phyloP scores from a whole-genome alignment of 2,329 filamentous ascomycete genomes.

The Monosporascus sp. region DNA sequence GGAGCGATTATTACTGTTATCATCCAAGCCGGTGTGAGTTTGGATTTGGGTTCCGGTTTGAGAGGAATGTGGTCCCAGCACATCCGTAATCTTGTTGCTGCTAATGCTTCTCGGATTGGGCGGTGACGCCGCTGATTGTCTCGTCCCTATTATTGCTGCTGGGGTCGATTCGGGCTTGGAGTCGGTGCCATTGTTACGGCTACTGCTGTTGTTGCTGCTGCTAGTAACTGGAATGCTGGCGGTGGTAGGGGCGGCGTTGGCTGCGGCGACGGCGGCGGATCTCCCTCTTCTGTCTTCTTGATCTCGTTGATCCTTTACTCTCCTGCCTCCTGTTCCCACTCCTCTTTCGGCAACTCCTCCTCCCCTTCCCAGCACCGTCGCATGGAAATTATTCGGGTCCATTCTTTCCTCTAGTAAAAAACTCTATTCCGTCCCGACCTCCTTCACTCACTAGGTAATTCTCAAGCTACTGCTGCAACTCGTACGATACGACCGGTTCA shows the following conservation, averaged over 20 bases:
- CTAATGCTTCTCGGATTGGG: neutral
- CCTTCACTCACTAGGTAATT: slow-evolving; percentile 3
- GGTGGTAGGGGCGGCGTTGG: neutral
- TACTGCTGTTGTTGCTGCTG: neutral
- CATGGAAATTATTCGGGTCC: slow-evolving; percentile 18
- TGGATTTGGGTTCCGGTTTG: neutral
- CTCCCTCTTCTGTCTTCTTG: neutral
- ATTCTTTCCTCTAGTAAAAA: slow-evolving; percentile 1
- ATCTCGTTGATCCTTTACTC: slow-evolving; percentile 4
- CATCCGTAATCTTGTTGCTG: neutral
- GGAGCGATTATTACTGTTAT: neutral
- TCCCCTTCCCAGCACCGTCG: slow-evolving; percentile 20
- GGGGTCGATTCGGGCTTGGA: neutral
- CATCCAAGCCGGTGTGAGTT: neutral
- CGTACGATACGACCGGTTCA: neutral
- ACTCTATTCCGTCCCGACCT: slow-evolving; percentile 6
- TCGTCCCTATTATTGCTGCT: neutral
- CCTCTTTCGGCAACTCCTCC: slow-evolving; percentile 8
- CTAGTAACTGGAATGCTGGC: neutral
- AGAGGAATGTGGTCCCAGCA: neutral
- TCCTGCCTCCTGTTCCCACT: slow-evolving; percentile 1
- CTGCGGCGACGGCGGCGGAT: neutral
- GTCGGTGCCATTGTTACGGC: neutral
- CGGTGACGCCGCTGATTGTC: no score
- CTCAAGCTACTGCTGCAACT: neutral